Evolutionary conservation across 108 stramenopile genomes (phyloP), one percentile per base, ranked within the genome.

Genomic region (Cyclotella distinguenda): DNA sequence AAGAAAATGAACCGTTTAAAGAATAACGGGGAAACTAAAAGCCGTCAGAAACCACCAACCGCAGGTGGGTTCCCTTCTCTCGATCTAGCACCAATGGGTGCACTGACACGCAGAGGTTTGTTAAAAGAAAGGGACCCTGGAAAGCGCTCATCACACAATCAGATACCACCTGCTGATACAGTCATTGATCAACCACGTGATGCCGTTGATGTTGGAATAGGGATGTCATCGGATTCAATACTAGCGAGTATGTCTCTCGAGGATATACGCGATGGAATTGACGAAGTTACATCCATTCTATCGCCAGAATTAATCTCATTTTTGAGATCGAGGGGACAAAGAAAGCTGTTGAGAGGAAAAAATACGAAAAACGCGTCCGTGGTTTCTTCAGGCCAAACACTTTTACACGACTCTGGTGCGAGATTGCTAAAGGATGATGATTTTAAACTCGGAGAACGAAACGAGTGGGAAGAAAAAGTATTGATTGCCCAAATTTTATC

Each of bases 261-360:
- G 7, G 88, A 93, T 67, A 84, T 90, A 47, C 49, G 62, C 13
- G 74, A 82, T 55, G 57, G 64, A 35, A 61, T 83, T 53, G 70
- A 74, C 32, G 87, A 93, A 65, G 60, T 86, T 0, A 36, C 73
- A 22, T 67, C 76, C 9, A 80, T 86, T 7, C 60, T 94, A 10
- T 87, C 89, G 15, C 80, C 86, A n/a, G 77, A 84, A 11, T 70
- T 74, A 9, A 81, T 89, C 35, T 74, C 64, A 10, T 93, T 90
- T 77, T 48, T 93, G 33, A 73, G 75, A 60, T 49, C 60, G 12
- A 70, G 91, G 64, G 57, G 77, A 19, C 43, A 48, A 53, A 23
- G 74, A 33, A 70, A 72, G 58, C 35, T 16, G 56, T 52, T 34
- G 13, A 35, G 34, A 9, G 28, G 43, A 70, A 48, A 6, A 10